A percentile compares a stretch with the other conserved stretches of the same genome.
Evolutionary conservation across 768 basidiomycete species (phyloP).

Genomic region (Russula compacta): DNA sequence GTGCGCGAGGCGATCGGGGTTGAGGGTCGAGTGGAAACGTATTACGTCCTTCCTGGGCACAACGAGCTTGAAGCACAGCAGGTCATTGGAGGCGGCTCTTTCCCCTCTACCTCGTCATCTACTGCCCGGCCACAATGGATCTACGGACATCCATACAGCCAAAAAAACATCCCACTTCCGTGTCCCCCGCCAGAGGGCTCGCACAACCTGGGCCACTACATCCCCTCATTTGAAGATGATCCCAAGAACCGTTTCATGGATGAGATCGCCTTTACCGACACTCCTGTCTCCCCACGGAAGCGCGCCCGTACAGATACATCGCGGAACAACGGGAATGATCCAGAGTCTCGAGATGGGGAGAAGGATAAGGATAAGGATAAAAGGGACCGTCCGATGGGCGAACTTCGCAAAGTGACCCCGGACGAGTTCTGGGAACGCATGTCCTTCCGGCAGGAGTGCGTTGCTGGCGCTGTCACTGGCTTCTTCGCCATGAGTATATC

Average conservation of each 20-base stretch:
- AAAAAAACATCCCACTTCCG: constrained; percentile 33
- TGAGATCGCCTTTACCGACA: constrained; percentile 71
- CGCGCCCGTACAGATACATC: constrained; percentile 33
- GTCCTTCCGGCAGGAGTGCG: constrained; percentile 93
- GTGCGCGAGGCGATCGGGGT: constrained; percentile 21
- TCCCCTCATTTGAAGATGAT: constrained; percentile 94
- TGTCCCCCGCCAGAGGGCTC: constrained; percentile 35
- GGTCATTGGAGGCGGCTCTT: constrained; percentile 37
- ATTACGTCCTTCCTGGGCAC: constrained; percentile 64
- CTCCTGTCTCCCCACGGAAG: constrained; percentile 48
- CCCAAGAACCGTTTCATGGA: constrained; percentile 92
- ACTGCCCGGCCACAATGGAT: constrained; percentile 38
- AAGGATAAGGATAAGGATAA: constrained; percentile 25
- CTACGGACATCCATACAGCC: constrained; percentile 73
- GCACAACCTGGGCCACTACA: constrained; percentile 55
- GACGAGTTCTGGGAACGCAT: constrained; percentile 98
- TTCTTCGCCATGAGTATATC: constrained; percentile 72
- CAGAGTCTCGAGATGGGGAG: constrained; percentile 14
- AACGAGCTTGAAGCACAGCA: constrained; percentile 57
- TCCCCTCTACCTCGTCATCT: constrained; percentile 10
- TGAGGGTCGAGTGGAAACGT: constrained; percentile 33
- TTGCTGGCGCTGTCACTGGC: constrained; percentile 81
- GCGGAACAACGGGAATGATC: constrained; percentile 3
- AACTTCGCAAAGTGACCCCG: constrained; percentile 47
- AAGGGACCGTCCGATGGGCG: constrained; percentile 32